phyloP scores from a whole-genome alignment of 306 rosid genomes.

The Quillaja saponaria region DNA sequence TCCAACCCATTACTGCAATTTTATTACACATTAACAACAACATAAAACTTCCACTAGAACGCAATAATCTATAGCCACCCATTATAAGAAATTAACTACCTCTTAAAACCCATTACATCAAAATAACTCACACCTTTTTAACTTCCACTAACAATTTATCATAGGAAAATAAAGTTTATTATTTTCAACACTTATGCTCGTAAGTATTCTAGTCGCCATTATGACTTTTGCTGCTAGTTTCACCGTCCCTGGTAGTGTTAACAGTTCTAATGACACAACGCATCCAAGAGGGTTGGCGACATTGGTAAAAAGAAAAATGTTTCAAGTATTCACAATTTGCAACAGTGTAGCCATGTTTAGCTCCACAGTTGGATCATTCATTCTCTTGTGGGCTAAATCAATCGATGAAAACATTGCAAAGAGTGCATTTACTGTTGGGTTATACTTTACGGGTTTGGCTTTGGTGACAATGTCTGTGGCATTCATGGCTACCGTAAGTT shows the following conservation, averaged over 20 bases:
- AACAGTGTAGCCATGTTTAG: conserved; percentile 24
- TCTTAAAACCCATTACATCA: too few species aligned
- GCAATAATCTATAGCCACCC: too few species aligned
- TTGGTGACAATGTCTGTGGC: conserved; percentile 26
- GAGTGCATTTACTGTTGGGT: neutral
- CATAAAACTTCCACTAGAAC: too few species aligned
- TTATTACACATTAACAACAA: too few species aligned
- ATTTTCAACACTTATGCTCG: too few species aligned
- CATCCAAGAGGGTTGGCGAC: neutral
- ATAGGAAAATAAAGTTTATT: too few species aligned
- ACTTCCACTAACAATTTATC: too few species aligned
- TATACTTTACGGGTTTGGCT: too few species aligned
- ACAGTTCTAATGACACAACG: neutral
- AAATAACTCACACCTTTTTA: too few species aligned
- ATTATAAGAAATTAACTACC: too few species aligned
- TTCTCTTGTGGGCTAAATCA: conserved; percentile 19
- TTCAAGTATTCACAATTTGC: conserved; percentile 13
- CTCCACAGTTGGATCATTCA: conserved; percentile 11
- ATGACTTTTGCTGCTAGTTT: conserved; percentile 13
- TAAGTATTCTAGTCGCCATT: too few species aligned
- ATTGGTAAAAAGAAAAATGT: neutral
- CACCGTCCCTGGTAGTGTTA: conserved; percentile 13
- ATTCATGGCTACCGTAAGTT: conserved; percentile 27
- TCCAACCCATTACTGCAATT: too few species aligned
- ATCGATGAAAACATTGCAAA: neutral